A percentile compares a stretch with the other conserved stretches of the same genome.
These are phyloP conservation scores for Bryopsis sp. DNA, from an alignment of 139 green algal genomes.

Conservation along the genomic window DNA sequence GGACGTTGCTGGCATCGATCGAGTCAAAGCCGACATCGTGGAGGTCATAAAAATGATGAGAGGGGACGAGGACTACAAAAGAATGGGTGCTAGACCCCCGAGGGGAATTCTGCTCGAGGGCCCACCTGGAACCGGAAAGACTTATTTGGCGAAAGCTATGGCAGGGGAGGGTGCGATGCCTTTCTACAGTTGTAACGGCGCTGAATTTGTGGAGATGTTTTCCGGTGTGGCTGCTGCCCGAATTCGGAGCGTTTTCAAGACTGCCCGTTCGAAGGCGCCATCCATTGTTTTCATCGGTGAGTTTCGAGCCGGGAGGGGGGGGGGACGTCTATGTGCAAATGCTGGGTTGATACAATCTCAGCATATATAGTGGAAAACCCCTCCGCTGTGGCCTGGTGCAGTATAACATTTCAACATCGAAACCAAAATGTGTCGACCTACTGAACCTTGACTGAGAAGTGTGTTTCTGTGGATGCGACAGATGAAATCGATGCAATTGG, in stretches of 20 bases:
- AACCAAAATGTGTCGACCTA: too few relatives aligned
- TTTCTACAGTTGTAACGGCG: constrained; percentile 60
- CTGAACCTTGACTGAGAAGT: too few relatives aligned
- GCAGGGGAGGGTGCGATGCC: constrained; percentile 52
- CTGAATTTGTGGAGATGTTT: constrained; percentile 70
- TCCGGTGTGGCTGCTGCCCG: constrained; percentile 55
- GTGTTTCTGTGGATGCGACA: too few relatives aligned
- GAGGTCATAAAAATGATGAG: constrained; percentile 54
- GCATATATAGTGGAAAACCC: too few relatives aligned
- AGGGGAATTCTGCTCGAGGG: constrained; percentile 29
- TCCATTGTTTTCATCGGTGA: constrained; percentile 41
- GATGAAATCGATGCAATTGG: constrained; percentile 50
- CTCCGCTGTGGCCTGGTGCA: too few relatives aligned
- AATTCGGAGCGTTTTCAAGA: constrained; percentile 30
- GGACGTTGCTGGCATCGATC: constrained; percentile 63
- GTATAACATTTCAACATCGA: too few relatives aligned
- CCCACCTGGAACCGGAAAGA: constrained; percentile 32
- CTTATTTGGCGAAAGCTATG: constrained; percentile 38
- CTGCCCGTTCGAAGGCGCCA: constrained; percentile 27
- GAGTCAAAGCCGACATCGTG: constrained; percentile 47
- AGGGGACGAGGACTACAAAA: constrained; percentile 31
- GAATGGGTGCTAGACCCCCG: constrained; percentile 36
- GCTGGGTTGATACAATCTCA: not conserved
- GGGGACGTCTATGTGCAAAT: not conserved
- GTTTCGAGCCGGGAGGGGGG: not conserved